phyloP scores from a whole-genome alignment of 768 basidiomycete genomes.

The Leccinum barrowsii region DNA sequence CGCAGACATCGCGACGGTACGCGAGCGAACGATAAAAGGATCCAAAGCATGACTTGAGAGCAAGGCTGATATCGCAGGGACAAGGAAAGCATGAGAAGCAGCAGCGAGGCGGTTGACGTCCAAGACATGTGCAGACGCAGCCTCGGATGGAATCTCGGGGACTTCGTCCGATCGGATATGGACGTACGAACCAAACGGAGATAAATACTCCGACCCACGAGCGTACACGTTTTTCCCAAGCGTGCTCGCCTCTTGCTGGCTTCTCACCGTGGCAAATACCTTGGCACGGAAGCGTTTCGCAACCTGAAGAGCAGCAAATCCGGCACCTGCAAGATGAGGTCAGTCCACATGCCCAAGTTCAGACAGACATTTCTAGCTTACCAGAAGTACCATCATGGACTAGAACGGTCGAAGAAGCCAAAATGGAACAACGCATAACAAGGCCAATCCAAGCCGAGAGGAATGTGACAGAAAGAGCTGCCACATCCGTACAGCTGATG shows the following conservation, averaged over 20 bases:
- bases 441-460: constrained; percentile 29
- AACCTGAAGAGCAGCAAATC: constrained; percentile 26
- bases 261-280: constrained; percentile 22
- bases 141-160: constrained; percentile 16
- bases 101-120: constrained; percentile 22
- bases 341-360: background rate
- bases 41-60: constrained; percentile 18
- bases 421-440: constrained; percentile 16
- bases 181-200: constrained; percentile 25
- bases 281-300: constrained; percentile 20
- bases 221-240: constrained; percentile 15
- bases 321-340: constrained; percentile 13
- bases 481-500: constrained; percentile 17
- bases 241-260: constrained; percentile 10
- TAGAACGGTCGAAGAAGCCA: constrained; percentile 21
- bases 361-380: background rate
- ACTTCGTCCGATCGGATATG: constrained; percentile 18
- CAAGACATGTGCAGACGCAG: constrained; percentile 15
- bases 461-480: constrained; percentile 19
- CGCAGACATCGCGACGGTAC: constrained; percentile 8
- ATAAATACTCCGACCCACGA: constrained; percentile 18
- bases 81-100: constrained; percentile 18
- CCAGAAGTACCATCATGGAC: constrained; percentile 27
- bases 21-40: constrained; percentile 10
- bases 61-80: constrained; percentile 15